Percentiles rank a stretch among this genome's conserved stretches.
Evolutionary conservation across 192 early-diverging fungal genomes (phyloP).

Genomic region (Coemansia sp.): DNA sequence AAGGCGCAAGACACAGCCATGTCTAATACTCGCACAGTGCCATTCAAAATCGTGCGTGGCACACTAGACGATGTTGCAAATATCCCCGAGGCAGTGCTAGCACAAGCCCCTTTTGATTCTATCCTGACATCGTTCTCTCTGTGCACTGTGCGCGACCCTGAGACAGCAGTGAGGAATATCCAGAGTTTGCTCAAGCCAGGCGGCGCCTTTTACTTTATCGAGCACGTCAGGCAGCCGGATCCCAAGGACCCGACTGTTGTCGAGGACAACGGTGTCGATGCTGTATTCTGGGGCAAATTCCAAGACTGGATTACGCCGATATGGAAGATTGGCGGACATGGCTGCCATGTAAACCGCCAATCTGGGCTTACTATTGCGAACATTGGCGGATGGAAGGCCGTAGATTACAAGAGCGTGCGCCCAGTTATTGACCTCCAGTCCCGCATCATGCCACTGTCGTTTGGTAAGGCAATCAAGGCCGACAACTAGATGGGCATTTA

Average conservation of each 20-base stretch:
- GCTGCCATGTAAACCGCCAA: conserved; percentile 38
- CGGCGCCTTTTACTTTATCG: conserved; percentile 41
- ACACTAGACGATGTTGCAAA: conserved; percentile 19
- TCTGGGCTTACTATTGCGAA: conserved; percentile 33
- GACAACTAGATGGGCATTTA: too few relatives aligned
- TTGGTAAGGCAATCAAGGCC: conserved; percentile 47
- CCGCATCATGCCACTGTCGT: conserved; percentile 42
- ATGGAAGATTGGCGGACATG: conserved; percentile 33
- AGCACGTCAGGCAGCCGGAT: conserved; percentile 47
- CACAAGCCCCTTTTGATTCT: conserved; percentile 44
- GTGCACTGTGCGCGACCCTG: conserved; percentile 34
- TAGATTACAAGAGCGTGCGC: conserved; percentile 42
- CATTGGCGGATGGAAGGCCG: conserved; percentile 24
- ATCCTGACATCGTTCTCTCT: conserved; percentile 45
- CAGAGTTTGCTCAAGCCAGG: conserved; percentile 32
- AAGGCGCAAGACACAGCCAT: background rate
- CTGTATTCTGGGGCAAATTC: conserved; percentile 31
- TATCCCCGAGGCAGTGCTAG: conserved; percentile 38
- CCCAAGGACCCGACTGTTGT: conserved; percentile 19
- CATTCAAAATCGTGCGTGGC: conserved; percentile 48
- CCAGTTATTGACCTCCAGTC: conserved; percentile 42
- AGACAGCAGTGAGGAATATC: conserved; percentile 26
- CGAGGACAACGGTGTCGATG: conserved; percentile 39
- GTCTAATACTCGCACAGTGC: conserved; percentile 3
- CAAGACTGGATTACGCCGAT: conserved; percentile 36